Base-by-base conservation (phyloP, 495 filamentous ascomycete species). In the Pyrenula massariospora region DNA sequence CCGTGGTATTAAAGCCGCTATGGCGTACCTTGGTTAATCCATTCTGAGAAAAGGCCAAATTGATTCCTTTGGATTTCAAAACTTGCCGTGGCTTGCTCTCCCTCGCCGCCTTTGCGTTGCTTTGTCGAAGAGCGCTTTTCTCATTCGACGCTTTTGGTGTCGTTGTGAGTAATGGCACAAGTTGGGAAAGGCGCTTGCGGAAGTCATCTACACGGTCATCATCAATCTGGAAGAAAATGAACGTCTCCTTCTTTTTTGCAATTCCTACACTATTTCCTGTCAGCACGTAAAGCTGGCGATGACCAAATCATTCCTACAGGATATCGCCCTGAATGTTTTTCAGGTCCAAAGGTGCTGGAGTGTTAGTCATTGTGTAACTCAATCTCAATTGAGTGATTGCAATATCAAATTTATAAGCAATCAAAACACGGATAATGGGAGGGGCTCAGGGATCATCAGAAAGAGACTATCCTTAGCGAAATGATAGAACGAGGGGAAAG, bases 141-240 rank as follows among this genome's bases (percentile, higher is more conserved):
- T 65, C 50, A 1, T 22, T 36, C 22, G 63, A 36, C 24, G 65
- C 63, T 24, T 67, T 51, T 1, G 36, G 50, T 21, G 66, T 57
- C 8, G 55, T 57, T 25, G 65, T 66, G 15, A 70, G 59, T 2
- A 66, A 53, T 22, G 65, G 65, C 8, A 68, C 52, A 0, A 70
- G 55, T 2, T 53, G 20, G 10, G 36, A 25, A 22, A 73, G 60
- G 23, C 68, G 60, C 5, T 50, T 52, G 3, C 67, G 59, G 57
- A 72, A 72, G 12, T 47, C 60, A 21, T 63, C 57, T 52, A 65
- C 56, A 25, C 53, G 52, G 11, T 52, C 55, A 10, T 58, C 25
- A 19, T 61, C 60, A 31, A 73, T 65, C 1, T 60, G 56, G 62
- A 73, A 73, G 48, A 71, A 71, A 21, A 56, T 57, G 52, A 62